Evolutionary conservation across 148 eudicot species (phyloP).

Genomic region (Camellia japonica): DNA sequence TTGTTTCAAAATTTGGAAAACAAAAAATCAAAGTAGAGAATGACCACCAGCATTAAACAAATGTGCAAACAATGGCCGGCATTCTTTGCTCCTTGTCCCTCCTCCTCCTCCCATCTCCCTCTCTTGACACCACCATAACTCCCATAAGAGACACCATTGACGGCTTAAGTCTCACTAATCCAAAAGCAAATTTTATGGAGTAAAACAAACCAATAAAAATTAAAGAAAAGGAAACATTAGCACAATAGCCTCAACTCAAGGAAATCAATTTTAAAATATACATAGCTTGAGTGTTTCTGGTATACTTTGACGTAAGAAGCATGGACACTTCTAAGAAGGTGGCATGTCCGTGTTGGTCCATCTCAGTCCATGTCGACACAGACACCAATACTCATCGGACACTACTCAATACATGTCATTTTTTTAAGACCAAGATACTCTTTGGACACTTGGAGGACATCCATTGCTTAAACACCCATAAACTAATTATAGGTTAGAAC

Average conservation of each 20-base stretch:
- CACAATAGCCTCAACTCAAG: neutral
- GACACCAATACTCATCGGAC: no score
- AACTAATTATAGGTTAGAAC: no score
- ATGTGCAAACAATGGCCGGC: neutral
- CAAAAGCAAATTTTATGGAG: slow-evolving; percentile 2
- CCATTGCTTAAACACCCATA: no score
- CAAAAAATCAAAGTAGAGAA: neutral
- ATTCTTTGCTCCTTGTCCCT: neutral
- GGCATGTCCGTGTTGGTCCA: no score
- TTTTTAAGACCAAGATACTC: no score
- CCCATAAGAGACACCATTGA: neutral
- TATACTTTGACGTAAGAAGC: no score
- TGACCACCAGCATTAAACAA: neutral
- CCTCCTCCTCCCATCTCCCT: neutral
- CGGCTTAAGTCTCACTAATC: neutral
- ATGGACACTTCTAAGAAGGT: no score
- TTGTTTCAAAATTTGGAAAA: neutral
- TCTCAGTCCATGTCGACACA: no score
- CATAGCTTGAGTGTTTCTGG: neutral
- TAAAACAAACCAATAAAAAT: neutral
- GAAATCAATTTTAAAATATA: neutral
- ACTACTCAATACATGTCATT: no score
- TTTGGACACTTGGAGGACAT: no score
- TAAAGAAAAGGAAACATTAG: neutral
- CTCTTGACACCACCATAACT: slow-evolving; percentile 2